Evolutionary conservation across 1,284 basidiomycete genomes (phyloP).

Genomic region (Papiliotrema fonsecae): DNA sequence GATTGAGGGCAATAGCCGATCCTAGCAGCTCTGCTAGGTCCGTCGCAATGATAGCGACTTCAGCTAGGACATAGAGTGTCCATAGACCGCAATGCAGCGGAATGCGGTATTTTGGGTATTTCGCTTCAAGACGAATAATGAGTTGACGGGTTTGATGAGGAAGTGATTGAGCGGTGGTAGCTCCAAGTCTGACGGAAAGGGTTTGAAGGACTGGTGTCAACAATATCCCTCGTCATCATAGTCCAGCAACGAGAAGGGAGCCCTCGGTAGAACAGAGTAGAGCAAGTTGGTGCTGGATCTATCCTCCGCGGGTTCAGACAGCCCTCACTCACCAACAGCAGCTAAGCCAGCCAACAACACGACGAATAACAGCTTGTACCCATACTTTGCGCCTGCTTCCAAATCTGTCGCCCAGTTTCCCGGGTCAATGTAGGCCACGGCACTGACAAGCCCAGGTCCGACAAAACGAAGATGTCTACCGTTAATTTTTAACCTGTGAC

Average conservation of each 20-base stretch:
- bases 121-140: conserved; percentile 60
- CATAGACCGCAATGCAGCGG: conserved; percentile 46
- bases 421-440: conserved; percentile 47
- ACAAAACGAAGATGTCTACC: conserved; percentile 45
- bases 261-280: too few relatives aligned
- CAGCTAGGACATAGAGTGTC: conserved; percentile 55
- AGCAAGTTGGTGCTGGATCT: too few relatives aligned
- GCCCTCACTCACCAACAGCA: conserved; percentile 54
- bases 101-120: conserved; percentile 61
- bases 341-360: conserved; percentile 79
- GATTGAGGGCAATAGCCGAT: conserved; percentile 68
- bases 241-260: too few relatives aligned
- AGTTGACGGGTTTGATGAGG: conserved; percentile 62
- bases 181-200: conserved; percentile 51
- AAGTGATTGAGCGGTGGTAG: conserved; percentile 48
- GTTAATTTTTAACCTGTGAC: not conserved
- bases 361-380: conserved; percentile 81
- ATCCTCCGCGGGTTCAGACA: too few relatives aligned
- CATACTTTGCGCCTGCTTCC: conserved; percentile 60
- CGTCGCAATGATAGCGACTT: conserved; percentile 73
- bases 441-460: conserved; percentile 48
- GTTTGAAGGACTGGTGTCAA: conserved; percentile 34
- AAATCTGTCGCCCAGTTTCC: conserved; percentile 41
- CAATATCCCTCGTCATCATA: too few relatives aligned
- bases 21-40: conserved; percentile 66